Conservation (phyloP, 2,329 filamentous ascomycete species). For the Hypoxylon sp. region DNA sequence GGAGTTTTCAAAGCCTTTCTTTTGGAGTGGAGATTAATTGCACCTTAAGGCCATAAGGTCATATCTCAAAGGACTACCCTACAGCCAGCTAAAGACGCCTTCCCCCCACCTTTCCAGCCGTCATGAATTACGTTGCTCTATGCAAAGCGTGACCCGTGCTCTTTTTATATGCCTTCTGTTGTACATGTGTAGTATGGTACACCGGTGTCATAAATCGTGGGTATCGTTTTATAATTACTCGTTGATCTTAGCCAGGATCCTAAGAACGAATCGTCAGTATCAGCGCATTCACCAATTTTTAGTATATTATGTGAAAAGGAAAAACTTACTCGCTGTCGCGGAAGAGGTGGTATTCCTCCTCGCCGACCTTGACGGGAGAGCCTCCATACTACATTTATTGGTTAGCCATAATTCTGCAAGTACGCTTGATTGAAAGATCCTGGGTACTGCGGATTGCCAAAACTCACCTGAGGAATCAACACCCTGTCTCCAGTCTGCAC, state of each 20-base stretch:
- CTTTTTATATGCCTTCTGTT: constrained; percentile 45
- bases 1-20: constrained; percentile 12
- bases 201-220: constrained; percentile 50
- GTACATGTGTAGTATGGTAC: constrained; percentile 51
- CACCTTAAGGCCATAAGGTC: constrained; percentile 33
- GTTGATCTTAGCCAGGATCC: constrained; percentile 98
- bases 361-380: constrained; percentile 95
- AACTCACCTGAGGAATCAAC: constrained; percentile 89
- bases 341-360: constrained; percentile 97
- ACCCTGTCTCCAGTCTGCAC: constrained; percentile 90
- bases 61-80: constrained; percentile 31
- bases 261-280: constrained; percentile 57
- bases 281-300: not conserved
- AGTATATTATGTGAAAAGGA: constrained; percentile 8
- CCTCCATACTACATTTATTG: constrained; percentile 80
- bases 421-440: not conserved
- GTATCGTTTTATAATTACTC: constrained; percentile 73
- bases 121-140: constrained; percentile 42
- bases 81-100: constrained; percentile 41
- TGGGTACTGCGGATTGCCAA: not conserved
- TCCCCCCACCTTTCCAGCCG: constrained; percentile 26
- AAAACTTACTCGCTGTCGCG: constrained; percentile 93
- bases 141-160: constrained; percentile 46
- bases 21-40: constrained; percentile 46
- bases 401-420: constrained; percentile 30